phyloP scores from a whole-genome alignment of 306 rosid genomes.

The Gynostemma pentaphyllum region DNA sequence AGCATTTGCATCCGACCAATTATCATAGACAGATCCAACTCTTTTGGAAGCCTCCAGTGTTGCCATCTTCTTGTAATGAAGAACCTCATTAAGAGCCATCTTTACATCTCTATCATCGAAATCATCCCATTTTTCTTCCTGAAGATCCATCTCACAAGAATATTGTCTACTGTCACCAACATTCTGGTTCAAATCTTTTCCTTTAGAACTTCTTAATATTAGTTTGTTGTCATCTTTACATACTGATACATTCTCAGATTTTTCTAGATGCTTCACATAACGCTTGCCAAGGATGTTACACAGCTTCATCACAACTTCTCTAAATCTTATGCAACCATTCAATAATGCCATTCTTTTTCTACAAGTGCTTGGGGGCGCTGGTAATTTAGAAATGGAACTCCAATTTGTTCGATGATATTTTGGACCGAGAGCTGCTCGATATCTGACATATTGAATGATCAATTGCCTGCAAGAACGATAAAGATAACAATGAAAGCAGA shows the following conservation, averaged over 20 bases:
- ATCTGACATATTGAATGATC: constrained; percentile 71
- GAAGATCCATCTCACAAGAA: constrained; percentile 22
- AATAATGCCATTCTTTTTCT: constrained; percentile 58
- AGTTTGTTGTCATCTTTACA: constrained; percentile 34
- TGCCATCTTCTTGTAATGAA: constrained; percentile 55
- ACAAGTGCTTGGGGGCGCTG: constrained; percentile 61
- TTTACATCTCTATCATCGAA: constrained; percentile 45
- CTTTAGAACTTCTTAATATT: constrained; percentile 24
- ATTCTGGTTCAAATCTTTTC: constrained; percentile 18
- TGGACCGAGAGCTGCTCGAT: constrained; percentile 71
- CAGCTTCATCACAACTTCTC: constrained; percentile 69
- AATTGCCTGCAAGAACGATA: constrained; percentile 45
- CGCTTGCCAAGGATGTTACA: constrained; percentile 68
- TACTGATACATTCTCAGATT: constrained; percentile 25
- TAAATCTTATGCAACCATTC: constrained; percentile 37
- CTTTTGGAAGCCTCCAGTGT: constrained; percentile 45
- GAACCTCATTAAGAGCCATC: constrained; percentile 63
- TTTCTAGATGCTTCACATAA: constrained; percentile 48
- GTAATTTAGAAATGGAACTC: constrained; percentile 62
- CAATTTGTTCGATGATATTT: constrained; percentile 60
- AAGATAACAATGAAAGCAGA: constrained; percentile 12
- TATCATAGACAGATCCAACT: constrained; percentile 36
- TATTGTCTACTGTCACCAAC: constrained; percentile 14
- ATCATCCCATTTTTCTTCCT: constrained; percentile 73
- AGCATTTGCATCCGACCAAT: constrained; percentile 30